These are phyloP conservation scores for Phaeoacremonium minimum DNA, from an alignment of 2,329 filamentous ascomycete species.

Conservation along the genomic window DNA sequence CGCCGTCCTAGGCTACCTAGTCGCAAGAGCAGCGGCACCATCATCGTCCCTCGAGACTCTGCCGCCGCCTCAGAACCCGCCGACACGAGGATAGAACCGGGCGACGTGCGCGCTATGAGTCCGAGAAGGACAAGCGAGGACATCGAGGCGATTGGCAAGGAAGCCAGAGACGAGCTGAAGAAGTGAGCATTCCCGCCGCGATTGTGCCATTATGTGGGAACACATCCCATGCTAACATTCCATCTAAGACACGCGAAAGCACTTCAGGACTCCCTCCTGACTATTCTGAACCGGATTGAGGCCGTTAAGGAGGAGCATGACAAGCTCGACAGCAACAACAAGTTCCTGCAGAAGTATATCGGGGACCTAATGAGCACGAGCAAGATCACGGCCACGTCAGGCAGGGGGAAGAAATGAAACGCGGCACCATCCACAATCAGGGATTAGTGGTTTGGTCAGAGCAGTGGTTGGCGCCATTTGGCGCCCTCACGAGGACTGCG, in stretches of 20 bases:
- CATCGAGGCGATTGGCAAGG: constrained; percentile 79
- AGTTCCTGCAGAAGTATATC: constrained; percentile 96
- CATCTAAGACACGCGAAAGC: constrained; percentile 73
- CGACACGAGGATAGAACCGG: constrained; percentile 74
- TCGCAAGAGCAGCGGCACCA: constrained; percentile 76
- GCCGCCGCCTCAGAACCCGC: constrained; percentile 63
- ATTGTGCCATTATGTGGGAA: background rate
- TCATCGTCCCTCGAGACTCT: constrained; percentile 76
- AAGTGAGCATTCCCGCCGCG: constrained; percentile 33
- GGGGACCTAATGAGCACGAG: constrained; percentile 89
- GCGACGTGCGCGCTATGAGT: constrained; percentile 92
- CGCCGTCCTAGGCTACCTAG: constrained; percentile 65
- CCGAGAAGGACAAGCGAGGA: constrained; percentile 87
- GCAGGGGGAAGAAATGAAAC: constrained; percentile 52
- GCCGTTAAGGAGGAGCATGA: constrained; percentile 92
- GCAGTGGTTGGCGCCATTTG: too few relatives aligned
- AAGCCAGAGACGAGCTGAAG: constrained; percentile 66
- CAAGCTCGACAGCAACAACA: constrained; percentile 95
- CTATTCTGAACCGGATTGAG: constrained; percentile 90
- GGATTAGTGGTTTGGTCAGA: too few relatives aligned
- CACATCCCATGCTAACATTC: constrained; percentile 7
- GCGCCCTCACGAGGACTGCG: too few relatives aligned
- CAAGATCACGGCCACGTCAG: constrained; percentile 60
- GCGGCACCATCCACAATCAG: too few relatives aligned
- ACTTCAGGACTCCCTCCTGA: constrained; percentile 83